Evolutionary conservation across 331 rosid species (phyloP).

Genomic region (Stylosanthes scabra): DNA sequence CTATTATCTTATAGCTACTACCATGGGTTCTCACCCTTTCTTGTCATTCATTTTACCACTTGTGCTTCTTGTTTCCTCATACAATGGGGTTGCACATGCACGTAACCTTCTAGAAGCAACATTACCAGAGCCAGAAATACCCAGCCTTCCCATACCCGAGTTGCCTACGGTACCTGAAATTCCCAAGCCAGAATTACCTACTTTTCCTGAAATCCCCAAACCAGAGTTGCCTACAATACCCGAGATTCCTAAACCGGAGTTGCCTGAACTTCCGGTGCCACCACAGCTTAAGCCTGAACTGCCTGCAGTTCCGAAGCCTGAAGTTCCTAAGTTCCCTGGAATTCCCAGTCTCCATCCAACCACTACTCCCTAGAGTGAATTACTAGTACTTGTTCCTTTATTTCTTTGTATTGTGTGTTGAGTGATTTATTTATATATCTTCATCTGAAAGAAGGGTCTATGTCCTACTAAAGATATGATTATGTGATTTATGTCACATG

Average conservation of each 20-base stretch:
- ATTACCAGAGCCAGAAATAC: neutral
- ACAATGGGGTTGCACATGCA: constrained; percentile 1
- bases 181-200: neutral
- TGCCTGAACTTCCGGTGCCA: neutral
- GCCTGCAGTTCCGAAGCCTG: constrained; percentile 5
- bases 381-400: neutral
- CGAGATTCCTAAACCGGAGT: neutral
- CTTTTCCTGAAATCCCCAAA: neutral
- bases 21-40: neutral
- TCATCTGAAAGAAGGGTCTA: neutral
- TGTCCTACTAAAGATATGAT: neutral
- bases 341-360: neutral
- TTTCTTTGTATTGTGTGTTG: neutral
- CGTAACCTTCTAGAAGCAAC: constrained; percentile 11
- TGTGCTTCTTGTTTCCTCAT: neutral
- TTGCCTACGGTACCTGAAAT: neutral
- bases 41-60: neutral
- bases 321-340: neutral
- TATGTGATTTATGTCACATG: neutral
- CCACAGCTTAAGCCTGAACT: neutral
- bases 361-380: constrained; percentile 11
- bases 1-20: neutral
- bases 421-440: neutral
- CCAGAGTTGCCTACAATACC: neutral
- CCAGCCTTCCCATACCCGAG: constrained; percentile 10